These are phyloP conservation scores for Boletellus ananiceps DNA, from an alignment of 768 basidiomycete genomes.

Conservation along the genomic window DNA sequence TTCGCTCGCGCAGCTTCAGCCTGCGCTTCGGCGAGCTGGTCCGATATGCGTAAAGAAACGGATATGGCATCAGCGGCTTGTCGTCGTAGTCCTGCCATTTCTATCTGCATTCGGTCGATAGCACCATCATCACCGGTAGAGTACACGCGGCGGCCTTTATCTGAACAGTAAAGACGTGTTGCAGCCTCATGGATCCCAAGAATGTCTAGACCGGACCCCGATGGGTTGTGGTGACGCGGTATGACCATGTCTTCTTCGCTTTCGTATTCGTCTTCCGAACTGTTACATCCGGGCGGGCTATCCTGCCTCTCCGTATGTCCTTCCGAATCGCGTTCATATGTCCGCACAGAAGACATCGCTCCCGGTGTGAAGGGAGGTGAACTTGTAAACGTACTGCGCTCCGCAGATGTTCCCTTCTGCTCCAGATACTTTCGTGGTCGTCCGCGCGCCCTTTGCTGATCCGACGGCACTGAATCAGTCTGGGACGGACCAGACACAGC, in stretches of 20 bases:
- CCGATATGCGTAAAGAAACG: constrained; percentile 59
- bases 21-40: constrained; percentile 64
- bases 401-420: constrained; percentile 16
- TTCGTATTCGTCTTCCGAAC: constrained; percentile 54
- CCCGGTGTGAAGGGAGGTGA: constrained; percentile 19
- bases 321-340: constrained; percentile 32
- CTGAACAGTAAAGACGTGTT: constrained; percentile 41
- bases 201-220: constrained; percentile 36
- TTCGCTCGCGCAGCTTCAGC: constrained; percentile 54
- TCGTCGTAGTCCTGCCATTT: constrained; percentile 58
- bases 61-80: constrained; percentile 68
- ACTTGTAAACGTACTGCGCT: constrained; percentile 9
- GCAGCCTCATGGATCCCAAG: constrained; percentile 30
- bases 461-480: constrained; percentile 5
- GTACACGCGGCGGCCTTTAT: constrained; percentile 26
- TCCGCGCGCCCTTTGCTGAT: constrained; percentile 38
- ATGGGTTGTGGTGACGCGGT: constrained; percentile 42
- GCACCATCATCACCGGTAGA: constrained; percentile 37
- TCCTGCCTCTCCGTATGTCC: constrained; percentile 38
- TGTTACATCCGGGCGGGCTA: constrained; percentile 35
- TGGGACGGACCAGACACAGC: constrained; percentile 24
- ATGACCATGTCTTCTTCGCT: constrained; percentile 62
- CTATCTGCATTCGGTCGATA: constrained; percentile 61
- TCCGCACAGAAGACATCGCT: constrained; percentile 25
- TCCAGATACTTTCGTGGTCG: constrained; percentile 33